phyloP scores from a whole-genome alignment of 2,329 filamentous ascomycete species.

The Fusarium keratoplasticum region DNA sequence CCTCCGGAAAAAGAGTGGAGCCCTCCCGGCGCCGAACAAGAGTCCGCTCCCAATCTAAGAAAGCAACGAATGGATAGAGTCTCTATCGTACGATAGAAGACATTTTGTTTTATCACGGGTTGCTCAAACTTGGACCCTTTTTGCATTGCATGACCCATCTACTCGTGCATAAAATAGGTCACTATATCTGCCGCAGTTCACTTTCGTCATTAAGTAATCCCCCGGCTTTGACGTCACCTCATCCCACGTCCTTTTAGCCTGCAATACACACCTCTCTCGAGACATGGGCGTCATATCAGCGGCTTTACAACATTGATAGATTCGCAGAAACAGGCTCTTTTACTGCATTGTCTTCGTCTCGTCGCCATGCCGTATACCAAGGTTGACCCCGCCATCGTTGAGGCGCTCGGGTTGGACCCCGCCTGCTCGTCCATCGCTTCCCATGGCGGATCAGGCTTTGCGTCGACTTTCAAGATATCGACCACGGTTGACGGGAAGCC shows the following conservation, averaged over 20 bases:
- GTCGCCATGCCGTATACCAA: slow-evolving; percentile 26
- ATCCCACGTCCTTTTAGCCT: slow-evolving; percentile 30
- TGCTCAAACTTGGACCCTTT: neutral
- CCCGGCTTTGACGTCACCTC: slow-evolving; percentile 42
- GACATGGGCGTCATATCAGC: slow-evolving; percentile 3
- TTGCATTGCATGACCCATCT: neutral
- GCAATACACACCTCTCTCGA: neutral
- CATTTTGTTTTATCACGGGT: neutral
- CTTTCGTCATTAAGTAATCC: slow-evolving; percentile 37
- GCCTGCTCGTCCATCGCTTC: slow-evolving; percentile 69
- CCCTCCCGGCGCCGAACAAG: neutral
- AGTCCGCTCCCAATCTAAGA: neutral
- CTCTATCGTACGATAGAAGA: neutral
- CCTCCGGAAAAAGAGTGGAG: neutral
- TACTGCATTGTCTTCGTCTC: neutral
- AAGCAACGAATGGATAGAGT: neutral
- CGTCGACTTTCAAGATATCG: slow-evolving; percentile 72
- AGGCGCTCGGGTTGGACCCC: slow-evolving; percentile 66
- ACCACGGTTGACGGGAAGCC: slow-evolving; percentile 60
- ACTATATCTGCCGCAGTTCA: slow-evolving; percentile 6
- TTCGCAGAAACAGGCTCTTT: neutral
- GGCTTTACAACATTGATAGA: neutral
- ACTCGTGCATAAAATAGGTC: neutral
- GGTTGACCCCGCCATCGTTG: slow-evolving; percentile 40
- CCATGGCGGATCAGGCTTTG: slow-evolving; percentile 75